These are phyloP conservation scores for Penicillium polonicum DNA, from an alignment of 2,329 filamentous ascomycete genomes.

Conservation along the genomic window DNA sequence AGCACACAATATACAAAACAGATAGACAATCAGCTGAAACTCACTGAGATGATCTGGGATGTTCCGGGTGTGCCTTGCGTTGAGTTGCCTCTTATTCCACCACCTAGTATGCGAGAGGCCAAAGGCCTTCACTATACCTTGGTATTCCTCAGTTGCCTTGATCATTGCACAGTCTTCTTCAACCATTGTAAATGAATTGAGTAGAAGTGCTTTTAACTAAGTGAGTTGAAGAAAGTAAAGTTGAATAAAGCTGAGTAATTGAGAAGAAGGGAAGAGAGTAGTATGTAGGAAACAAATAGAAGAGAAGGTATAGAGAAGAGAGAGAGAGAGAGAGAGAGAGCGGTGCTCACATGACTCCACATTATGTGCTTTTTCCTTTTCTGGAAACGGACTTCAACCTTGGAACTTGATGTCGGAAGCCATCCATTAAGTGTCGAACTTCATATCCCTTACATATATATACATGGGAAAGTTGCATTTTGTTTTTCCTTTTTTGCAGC, in stretches of 20 bases:
- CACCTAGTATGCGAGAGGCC: neutral
- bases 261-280: neutral
- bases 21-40: neutral
- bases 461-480: too few relatives aligned
- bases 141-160: neutral
- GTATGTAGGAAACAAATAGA: neutral
- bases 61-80: neutral
- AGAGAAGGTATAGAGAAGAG: neutral
- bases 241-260: neutral
- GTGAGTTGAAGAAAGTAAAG: neutral
- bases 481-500: too few relatives aligned
- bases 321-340: neutral
- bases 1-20: neutral
- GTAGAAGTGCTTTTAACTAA: neutral
- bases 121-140: neutral
- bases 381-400: neutral
- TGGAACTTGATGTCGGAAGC: neutral
- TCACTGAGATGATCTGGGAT: neutral
- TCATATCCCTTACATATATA: neutral
- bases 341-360: too few relatives aligned
- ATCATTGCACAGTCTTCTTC: neutral
- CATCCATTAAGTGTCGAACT: neutral
- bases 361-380: neutral
- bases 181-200: neutral
- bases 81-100: neutral